Conservation (phyloP, 257 asterid species). For the Scutellaria minor region DNA sequence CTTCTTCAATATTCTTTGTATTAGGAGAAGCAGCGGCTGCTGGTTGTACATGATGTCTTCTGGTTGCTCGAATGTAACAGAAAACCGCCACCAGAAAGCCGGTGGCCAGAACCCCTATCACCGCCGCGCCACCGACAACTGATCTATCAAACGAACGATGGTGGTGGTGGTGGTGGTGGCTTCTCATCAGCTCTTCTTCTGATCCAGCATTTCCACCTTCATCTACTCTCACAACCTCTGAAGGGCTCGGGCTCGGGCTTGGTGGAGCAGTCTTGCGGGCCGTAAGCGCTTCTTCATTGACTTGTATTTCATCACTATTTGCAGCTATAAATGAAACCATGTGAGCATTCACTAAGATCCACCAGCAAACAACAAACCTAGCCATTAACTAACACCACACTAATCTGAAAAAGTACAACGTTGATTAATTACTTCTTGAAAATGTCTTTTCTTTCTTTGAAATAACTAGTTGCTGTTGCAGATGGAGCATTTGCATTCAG, state of each 20-base stretch:
- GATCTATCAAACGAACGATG: slow-evolving; percentile 39
- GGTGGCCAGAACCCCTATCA: slow-evolving; percentile 40
- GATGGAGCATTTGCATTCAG: not conserved
- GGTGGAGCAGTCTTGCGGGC: slow-evolving; percentile 34
- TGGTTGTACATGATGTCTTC: no score
- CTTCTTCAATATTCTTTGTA: no score
- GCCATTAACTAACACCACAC: slow-evolving; percentile 14
- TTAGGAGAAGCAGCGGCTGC: no score
- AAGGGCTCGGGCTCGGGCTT: slow-evolving; percentile 16
- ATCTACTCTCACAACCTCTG: slow-evolving; percentile 7
- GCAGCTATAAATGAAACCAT: slow-evolving; percentile 21
- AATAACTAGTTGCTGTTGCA: not conserved
- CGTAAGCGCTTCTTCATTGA: not conserved
- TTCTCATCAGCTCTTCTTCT: slow-evolving; percentile 20
- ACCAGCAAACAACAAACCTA: slow-evolving; percentile 34
- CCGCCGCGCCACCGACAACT: slow-evolving; percentile 42
- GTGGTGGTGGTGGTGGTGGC: slow-evolving; percentile 33
- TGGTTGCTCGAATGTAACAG: slow-evolving; percentile 60
- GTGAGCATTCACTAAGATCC: slow-evolving; percentile 30
- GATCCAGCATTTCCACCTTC: no score
- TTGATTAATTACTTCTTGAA: no score
- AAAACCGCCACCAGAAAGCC: slow-evolving; percentile 55
- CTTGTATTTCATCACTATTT: not conserved
- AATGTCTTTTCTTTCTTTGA: no score
- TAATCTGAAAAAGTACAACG: no score